Evolutionary conservation across 73 alveolate species (phyloP).

Genomic region (Paramecium primaurelia): DNA sequence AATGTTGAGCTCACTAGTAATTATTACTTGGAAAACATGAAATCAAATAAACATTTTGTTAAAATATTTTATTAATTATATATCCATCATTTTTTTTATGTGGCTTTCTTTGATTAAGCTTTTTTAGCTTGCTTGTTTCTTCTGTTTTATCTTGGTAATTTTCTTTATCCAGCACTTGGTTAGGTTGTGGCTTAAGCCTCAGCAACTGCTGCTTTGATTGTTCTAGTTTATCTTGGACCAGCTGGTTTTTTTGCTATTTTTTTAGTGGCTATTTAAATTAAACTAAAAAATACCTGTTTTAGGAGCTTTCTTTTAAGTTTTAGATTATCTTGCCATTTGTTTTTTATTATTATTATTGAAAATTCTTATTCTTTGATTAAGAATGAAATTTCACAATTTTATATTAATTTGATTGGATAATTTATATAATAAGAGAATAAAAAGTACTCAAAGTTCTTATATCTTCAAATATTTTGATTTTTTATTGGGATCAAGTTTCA

Average conservation of each 20-base stretch:
- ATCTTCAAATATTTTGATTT: not conserved
- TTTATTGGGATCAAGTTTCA: not conserved
- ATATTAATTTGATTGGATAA: not conserved
- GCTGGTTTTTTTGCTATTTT: not conserved
- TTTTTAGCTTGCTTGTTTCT: constrained; percentile 3
- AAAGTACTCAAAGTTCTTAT: not conserved
- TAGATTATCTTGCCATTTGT: not conserved
- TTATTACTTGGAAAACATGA: not conserved
- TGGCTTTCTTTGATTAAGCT: not conserved
- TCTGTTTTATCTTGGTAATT: constrained; percentile 35
- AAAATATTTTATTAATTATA: not conserved
- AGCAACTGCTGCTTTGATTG: constrained; percentile 21
- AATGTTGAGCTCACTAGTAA: not conserved
- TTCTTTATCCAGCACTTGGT: constrained; percentile 53
- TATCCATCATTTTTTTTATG: not conserved
- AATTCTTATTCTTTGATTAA: not conserved
- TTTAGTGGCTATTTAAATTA: not conserved
- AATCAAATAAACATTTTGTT: not conserved
- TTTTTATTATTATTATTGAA: not conserved
- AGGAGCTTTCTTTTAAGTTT: not conserved
- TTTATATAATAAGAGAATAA: not conserved
- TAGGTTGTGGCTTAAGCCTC: constrained; percentile 1
- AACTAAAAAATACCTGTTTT: not conserved
- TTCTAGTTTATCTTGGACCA: constrained; percentile 37
- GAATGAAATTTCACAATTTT: not conserved